Conservation (phyloP, 2,329 filamentous ascomycete genomes). For the Fusarium bactridioides region DNA sequence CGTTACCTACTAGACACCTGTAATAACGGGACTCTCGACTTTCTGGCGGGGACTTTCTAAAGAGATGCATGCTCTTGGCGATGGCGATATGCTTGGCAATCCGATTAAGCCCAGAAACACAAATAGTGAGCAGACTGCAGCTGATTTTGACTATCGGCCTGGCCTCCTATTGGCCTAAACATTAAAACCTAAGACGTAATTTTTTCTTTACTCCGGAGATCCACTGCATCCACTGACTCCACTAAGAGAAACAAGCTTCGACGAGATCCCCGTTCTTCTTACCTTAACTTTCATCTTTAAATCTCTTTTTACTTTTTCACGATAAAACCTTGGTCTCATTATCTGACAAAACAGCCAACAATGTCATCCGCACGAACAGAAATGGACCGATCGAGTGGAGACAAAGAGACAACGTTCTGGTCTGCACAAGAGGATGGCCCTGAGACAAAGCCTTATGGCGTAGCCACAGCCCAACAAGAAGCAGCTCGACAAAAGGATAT, state of each 20-base stretch:
- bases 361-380: neutral
- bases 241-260: conserved; percentile 7
- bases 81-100: neutral
- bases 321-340: rapidly evolving
- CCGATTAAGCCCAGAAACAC: neutral
- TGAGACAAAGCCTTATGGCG: neutral
- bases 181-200: neutral
- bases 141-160: neutral
- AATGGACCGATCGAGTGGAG: neutral
- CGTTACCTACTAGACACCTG: neutral
- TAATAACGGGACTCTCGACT: rapidly evolving
- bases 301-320: neutral
- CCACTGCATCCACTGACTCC: conserved; percentile 4
- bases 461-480: neutral
- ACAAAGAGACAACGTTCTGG: neutral
- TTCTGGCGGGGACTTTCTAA: rapidly evolving
- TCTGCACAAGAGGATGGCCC: neutral
- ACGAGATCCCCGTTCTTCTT: neutral
- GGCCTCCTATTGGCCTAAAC: neutral
- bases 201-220: neutral
- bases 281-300: neutral
- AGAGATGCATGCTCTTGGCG: neutral
- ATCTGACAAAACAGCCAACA: rapidly evolving
- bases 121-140: neutral
- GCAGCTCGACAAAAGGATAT: neutral